Evolutionary conservation across 495 filamentous ascomycete genomes (phyloP), one percentile per base, ranked within the genome.

Genomic region (Penicillium mononematosum): DNA sequence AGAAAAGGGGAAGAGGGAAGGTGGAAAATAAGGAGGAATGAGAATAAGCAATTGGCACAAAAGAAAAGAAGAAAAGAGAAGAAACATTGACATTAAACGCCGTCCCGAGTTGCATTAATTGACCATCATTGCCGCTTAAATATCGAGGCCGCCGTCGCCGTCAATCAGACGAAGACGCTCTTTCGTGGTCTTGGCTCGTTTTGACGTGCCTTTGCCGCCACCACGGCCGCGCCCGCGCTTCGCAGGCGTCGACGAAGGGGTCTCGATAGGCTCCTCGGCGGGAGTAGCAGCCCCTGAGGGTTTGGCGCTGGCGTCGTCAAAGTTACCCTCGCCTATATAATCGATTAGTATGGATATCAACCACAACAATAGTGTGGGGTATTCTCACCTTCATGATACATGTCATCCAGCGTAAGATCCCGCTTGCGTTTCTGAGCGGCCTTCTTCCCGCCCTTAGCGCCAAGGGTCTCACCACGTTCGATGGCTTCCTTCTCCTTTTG

Each of bases 141-240:
- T 58, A 55, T 58, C 62, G 44, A 77, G 65, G 16, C 75, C 81
- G n/a, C 78, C 78, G 47, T 88, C 82, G 22, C 90, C 92, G 68
- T 96, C 91, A 17, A 91, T 90, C 62, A 96, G 87, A 29, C 89
- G 88, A 46, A 96, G 82, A 60, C 90, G 80, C 74, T 96, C 90
- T 72, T 95, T 93, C 4, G 88, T 85, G 39, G 90, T 95, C 77
- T 96, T 96, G 11, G 92, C 92, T 68, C 93, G 91, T 80, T 97
- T 93, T 43, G 83, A 80, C 12, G 76, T 71, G 39, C 80, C 82
- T 60, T 82, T 83, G 32, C 67, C 74, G 2, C 63, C 53, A 19
- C 72, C 74, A 39, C 75, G 72, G 49, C 79, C 78, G 59, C 80
- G 78, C 2, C 75, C 72, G 64, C 83, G 76, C 74, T 87, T 81